Evolutionary conservation across 2,329 filamentous ascomycete species (phyloP).

Genomic region (Phialophora macrospora): DNA sequence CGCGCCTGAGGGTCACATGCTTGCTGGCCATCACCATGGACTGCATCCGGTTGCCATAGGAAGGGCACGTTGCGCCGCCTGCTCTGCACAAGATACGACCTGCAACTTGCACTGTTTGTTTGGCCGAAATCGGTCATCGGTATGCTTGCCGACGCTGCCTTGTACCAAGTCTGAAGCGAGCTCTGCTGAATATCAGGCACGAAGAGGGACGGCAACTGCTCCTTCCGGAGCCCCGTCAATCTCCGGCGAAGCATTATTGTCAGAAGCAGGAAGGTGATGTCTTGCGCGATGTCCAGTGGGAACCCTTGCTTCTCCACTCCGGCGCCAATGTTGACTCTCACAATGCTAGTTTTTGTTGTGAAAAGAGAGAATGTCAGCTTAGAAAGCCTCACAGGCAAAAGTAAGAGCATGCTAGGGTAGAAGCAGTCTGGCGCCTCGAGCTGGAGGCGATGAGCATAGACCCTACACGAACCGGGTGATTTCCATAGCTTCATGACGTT

Average conservation of each 20-base stretch:
- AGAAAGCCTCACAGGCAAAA: constrained; percentile 30
- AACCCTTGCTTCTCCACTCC: constrained; percentile 12
- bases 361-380: constrained; percentile 24
- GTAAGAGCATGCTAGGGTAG: constrained; percentile 27
- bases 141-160: constrained; percentile 2
- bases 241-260: constrained; percentile 20
- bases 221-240: constrained; percentile 19
- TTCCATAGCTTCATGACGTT: constrained; percentile 39
- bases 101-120: not conserved
- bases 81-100: constrained; percentile 18
- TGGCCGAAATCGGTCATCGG: constrained; percentile 6
- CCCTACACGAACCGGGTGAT: not conserved
- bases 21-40: not conserved
- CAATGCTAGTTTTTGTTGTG: not conserved
- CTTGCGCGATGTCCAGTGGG: constrained; percentile 20
- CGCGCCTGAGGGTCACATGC: not conserved
- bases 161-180: constrained; percentile 25
- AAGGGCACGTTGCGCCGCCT: constrained; percentile 13
- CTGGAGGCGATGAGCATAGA: constrained; percentile 29
- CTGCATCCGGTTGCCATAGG: constrained; percentile 12
- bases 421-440: constrained; percentile 8
- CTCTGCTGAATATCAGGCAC: constrained; percentile 26
- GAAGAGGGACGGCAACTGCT: constrained; percentile 30
- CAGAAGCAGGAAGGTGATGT: constrained; percentile 22
- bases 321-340: constrained; percentile 10